Evolutionary conservation across 2,329 filamentous ascomycete genomes (phyloP), one percentile per base, ranked within the genome.

Genomic region (Pseudocercospora pini-densiflorae): DNA sequence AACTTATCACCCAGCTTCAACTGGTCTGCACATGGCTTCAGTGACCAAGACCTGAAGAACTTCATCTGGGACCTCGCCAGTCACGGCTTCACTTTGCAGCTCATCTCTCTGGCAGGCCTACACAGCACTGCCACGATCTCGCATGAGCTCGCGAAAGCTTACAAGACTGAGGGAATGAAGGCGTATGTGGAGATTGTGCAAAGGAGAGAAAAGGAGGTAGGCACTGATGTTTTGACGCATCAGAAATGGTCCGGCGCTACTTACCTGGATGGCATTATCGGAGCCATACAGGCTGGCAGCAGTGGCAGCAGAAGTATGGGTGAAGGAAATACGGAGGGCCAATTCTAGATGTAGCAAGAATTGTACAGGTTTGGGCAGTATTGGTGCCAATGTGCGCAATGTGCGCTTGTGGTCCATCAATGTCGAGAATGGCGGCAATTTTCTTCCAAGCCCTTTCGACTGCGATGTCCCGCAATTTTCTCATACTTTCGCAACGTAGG

Each of bases 1-100:
- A 99, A 99, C 82, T 87, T 99, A 1, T 94, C 90, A 4, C 95
- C 95, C 0, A 97, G 92, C 8, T 99, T 99, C 86, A 98, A 99
- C 85, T 99, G 95, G 95, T 95, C 96, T 88, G 89, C 89, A 10
- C 94, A 98, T 77, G 95, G 94, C 31, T 99, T 98, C 81, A 90
- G 87, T 2, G 89, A 93, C 70, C 89, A 88, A 68, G 90, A 90
- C 5, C 86, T 99, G 63, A 93, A 91, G 81, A 93, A 88, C 5
- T 99, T 99, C 79, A 92, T 99, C 74, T 98, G 94, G 94, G 94
- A 98, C 78, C 88, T 99, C 71, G 95, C 94, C 8, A 89, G 90
- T 77, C 91, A 97, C 74, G 94, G 94, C 67, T 90, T 89, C 71
- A 84, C 89, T 24, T 80, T 90, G 63, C 88, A 90, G 78, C 81